A percentile compares a stretch with the other conserved stretches of the same genome.
These are phyloP conservation scores for Funneliformis mosseae DNA, from an alignment of 192 early-diverging fungal species.

Conservation along the genomic window DNA sequence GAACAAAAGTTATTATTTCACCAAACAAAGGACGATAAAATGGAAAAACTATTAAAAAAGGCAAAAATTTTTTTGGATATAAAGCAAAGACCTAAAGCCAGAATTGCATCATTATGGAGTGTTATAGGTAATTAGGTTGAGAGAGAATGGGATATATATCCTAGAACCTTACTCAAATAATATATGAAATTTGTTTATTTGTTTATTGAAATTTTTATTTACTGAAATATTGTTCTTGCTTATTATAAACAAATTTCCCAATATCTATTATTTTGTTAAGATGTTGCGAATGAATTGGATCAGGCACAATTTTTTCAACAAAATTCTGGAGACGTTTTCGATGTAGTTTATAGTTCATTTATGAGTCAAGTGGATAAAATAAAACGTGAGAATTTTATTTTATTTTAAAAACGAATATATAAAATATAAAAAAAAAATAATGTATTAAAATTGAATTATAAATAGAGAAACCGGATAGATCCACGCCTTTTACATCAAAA, in stretches of 20 bases:
- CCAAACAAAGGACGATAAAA: conserved; percentile 34
- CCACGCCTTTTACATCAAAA: conserved; percentile 58
- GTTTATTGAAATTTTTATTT: not conserved
- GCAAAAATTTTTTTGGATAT: conserved; percentile 77
- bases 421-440: not conserved
- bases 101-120: conserved; percentile 64
- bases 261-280: conserved; percentile 35
- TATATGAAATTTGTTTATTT: not conserved
- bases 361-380: conserved; percentile 77
- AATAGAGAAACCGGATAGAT: conserved; percentile 54
- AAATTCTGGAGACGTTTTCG: conserved; percentile 70
- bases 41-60: conserved; percentile 74
- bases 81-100: conserved; percentile 71
- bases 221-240: not conserved
- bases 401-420: not conserved
- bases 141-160: not conserved
- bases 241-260: not conserved
- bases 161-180: no score
- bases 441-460: not conserved
- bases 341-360: conserved; percentile 68
- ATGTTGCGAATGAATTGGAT: conserved; percentile 67
- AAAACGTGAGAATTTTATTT: conserved; percentile 55
- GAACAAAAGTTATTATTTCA: conserved; percentile 22
- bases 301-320: conserved; percentile 79
- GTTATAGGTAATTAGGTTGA: conserved; percentile 60